Percentiles rank a stretch among this genome's conserved stretches.
Conservation (phyloP, 108 stramenopile species). For the Pseudonitzschia multiseries region DNA sequence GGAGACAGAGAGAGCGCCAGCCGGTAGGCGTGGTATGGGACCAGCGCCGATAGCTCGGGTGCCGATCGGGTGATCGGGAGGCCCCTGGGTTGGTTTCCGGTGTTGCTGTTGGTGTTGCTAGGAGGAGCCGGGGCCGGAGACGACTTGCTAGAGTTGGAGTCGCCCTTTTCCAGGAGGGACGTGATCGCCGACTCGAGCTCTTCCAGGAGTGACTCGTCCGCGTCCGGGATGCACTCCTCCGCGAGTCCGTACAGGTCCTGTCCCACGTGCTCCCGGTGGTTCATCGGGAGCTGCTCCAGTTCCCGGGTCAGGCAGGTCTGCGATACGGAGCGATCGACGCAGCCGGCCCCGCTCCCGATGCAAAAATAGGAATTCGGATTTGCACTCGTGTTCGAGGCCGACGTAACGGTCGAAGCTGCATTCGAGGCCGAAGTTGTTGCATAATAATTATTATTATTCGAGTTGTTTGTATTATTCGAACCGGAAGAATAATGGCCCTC, state of each 20-base stretch:
- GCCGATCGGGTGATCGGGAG: not conserved
- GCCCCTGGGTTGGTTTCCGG: too few relatives aligned
- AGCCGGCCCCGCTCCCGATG: slow-evolving; percentile 14
- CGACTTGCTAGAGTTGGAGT: too few relatives aligned
- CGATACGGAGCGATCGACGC: slow-evolving; percentile 4
- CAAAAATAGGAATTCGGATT: slow-evolving; percentile 21
- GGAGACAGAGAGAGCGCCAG: not conserved
- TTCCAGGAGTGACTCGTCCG: slow-evolving; percentile 8
- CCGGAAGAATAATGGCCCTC: too few relatives aligned
- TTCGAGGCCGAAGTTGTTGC: too few relatives aligned
- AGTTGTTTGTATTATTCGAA: too few relatives aligned
- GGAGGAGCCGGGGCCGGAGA: too few relatives aligned
- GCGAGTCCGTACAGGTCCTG: slow-evolving; percentile 33
- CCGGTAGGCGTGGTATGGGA: slow-evolving; percentile 2
- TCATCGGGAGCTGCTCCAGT: slow-evolving; percentile 16
- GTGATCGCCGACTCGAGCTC: slow-evolving; percentile 2
- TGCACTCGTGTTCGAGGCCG: too few relatives aligned
- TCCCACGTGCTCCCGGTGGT: slow-evolving; percentile 13
- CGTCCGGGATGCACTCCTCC: slow-evolving; percentile 11
- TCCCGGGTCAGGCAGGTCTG: slow-evolving; percentile 24
- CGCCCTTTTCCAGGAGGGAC: not conserved
- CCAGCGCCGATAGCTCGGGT: not conserved
- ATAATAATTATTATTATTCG: too few relatives aligned
- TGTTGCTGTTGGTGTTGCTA: too few relatives aligned
- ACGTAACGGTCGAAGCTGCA: not conserved